Percentiles rank a stretch among this genome's conserved stretches.
Conservation (phyloP, 805 yeast genomes). For the Wickerhamomyces rabaulensis region DNA sequence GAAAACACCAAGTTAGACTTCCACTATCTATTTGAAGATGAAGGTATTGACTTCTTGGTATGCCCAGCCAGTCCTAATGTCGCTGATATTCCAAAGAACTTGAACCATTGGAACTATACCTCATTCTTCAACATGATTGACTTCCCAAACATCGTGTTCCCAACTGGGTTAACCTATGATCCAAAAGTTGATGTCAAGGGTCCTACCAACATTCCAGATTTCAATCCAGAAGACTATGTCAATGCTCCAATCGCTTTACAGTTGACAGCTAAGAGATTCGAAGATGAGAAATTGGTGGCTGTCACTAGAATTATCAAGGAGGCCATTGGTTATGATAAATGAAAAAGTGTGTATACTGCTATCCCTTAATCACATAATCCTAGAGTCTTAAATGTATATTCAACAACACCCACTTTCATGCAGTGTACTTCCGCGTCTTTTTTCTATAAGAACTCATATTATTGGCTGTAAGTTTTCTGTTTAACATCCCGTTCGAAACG, state of each 20-base stretch:
- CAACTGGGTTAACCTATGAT: slow-evolving; percentile 59
- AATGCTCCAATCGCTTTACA: slow-evolving; percentile 49
- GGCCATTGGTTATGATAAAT: background rate
- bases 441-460: no score
- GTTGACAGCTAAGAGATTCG: slow-evolving; percentile 43
- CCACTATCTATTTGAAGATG: slow-evolving; percentile 44
- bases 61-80: slow-evolving; percentile 65
- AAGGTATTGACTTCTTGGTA: slow-evolving; percentile 59
- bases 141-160: slow-evolving; percentile 62
- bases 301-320: background rate
- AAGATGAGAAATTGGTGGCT: slow-evolving; percentile 35
- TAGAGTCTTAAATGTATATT: no score
- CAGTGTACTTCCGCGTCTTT: no score
- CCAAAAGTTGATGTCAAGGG: slow-evolving; percentile 47
- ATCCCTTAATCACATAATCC: no score
- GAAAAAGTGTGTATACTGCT: background rate
- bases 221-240: slow-evolving; percentile 23
- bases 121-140: slow-evolving; percentile 68
- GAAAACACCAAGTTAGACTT: slow-evolving; percentile 56
- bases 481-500: no score
- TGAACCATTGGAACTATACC: slow-evolving; percentile 77
- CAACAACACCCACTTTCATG: no score
- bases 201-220: slow-evolving; percentile 16
- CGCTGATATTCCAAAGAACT: slow-evolving; percentile 60
- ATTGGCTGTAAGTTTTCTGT: no score